Evolutionary conservation across 129 eudicot genomes (phyloP), one percentile per base, ranked within the genome.

Genomic region (Lonicera japonica): DNA sequence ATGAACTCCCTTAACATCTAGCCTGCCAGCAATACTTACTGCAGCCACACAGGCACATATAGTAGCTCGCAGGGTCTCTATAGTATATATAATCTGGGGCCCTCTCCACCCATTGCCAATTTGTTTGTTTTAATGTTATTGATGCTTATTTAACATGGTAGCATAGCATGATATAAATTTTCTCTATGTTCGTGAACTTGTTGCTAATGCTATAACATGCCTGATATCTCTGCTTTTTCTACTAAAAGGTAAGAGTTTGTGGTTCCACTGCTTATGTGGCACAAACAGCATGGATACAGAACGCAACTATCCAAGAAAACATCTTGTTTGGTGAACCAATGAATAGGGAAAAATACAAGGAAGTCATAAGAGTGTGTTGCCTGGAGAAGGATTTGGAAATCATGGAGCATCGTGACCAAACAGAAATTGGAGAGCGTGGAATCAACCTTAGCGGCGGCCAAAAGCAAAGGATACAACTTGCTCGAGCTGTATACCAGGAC

Each of bases 381-480:
- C 66, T 86, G 18, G 84, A 71, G 66, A 86, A 79, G 65, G 89
- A 86, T 25, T 22, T 86, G 48, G 95, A 86, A 56, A 79, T 79
- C 34, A 76, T 86, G 84, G 89, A 79, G 20, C 69, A 63, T 25
- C 86, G 95, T 13, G 95, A 86, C 65, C 89, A 68, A 64, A 89
- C 95, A 0, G 97, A 89, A 64, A 89, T 89, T 18, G 95, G 97
- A 61, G 97, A 89, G 51, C 90, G 95, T 18, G 97, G 97, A 36
- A 89, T 89, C 47, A 89, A 89, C 63, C 91, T 89, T 5, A 89
- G 95, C 14, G 97, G 97, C 13, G 97, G 97, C 10, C 97, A 89
- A 74, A 89, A 89, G 80, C 97, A 89, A 63, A 68, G 97, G 18
- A 78, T 89, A 25, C 97, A 89, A 48, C 90, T 89, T 0, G 97